Evolutionary conservation across 768 basidiomycete genomes (phyloP).

Genomic region (Daedaleopsis sinensis): DNA sequence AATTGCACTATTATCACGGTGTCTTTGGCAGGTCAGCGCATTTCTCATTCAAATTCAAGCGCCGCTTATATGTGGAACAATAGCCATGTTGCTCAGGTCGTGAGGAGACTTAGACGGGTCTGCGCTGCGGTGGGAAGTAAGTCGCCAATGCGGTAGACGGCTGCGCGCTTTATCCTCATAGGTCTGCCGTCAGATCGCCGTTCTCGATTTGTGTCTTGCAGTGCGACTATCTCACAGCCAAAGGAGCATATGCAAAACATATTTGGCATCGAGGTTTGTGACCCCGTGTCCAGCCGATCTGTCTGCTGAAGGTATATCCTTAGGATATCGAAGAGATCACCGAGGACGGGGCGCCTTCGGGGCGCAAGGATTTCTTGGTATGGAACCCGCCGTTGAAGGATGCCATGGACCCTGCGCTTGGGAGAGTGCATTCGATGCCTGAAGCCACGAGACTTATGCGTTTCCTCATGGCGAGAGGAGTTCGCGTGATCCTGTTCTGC

Average conservation of each 20-base stretch:
- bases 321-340: constrained; percentile 65
- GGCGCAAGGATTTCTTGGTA: constrained; percentile 75
- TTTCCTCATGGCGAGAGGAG: constrained; percentile 79
- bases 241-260: constrained; percentile 73
- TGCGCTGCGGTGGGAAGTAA: constrained; percentile 78
- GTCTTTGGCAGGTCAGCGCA: constrained; percentile 70
- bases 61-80: neutral
- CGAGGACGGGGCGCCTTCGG: constrained; percentile 83
- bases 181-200: constrained; percentile 46
- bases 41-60: neutral
- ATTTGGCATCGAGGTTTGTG: constrained; percentile 58
- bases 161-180: neutral
- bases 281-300: neutral
- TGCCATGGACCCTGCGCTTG: constrained; percentile 52
- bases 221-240: constrained; percentile 84
- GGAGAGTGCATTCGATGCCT: constrained; percentile 57
- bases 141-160: constrained; percentile 28
- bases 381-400: constrained; percentile 75
- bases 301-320: constrained; percentile 20
- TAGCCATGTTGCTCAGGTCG: constrained; percentile 81
- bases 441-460: constrained; percentile 77
- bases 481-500: constrained; percentile 88
- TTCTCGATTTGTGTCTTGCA: constrained; percentile 78
- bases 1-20: constrained; percentile 85
- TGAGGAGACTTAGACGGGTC: constrained; percentile 75